These are phyloP conservation scores for Fennellomyces sp. DNA, from an alignment of 371 early-diverging fungal genomes.

Conservation along the genomic window DNA sequence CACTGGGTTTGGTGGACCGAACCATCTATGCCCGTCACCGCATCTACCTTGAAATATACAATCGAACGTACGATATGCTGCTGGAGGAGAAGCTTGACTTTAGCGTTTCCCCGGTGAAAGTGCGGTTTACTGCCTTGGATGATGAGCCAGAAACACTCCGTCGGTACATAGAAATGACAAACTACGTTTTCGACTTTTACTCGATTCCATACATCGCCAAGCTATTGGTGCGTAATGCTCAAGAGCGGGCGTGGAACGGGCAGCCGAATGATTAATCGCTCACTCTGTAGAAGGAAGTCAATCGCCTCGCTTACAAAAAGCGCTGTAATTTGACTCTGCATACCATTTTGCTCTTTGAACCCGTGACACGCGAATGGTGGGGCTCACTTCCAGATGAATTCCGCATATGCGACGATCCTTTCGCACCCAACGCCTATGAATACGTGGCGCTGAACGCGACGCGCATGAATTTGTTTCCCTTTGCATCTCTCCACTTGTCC, in stretches of 20 bases:
- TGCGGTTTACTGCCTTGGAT: not conserved
- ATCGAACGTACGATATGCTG: not conserved
- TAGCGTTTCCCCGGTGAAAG: not conserved
- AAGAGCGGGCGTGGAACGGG: too few species aligned
- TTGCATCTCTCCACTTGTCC: not conserved
- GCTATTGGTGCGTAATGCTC: not conserved
- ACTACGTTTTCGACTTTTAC: not conserved
- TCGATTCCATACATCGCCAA: not conserved
- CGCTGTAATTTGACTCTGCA: not conserved
- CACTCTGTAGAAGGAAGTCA: not conserved
- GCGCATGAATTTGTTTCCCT: not conserved
- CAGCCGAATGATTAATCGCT: too few species aligned
- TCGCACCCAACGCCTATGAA: not conserved
- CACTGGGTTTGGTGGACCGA: not conserved
- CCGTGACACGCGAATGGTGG: conserved; percentile 5
- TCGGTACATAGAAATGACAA: not conserved
- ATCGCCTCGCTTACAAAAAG: not conserved
- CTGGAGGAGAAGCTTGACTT: not conserved
- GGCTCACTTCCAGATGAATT: not conserved
- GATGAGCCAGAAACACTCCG: not conserved
- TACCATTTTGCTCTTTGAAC: not conserved
- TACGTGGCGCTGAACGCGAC: not conserved
- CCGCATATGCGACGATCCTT: conserved; percentile 1
- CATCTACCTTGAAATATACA: not conserved
- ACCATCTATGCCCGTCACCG: conserved; percentile 1